Evolutionary conservation across 495 filamentous ascomycete genomes (phyloP).

Genomic region (Gamarada debralockiae): DNA sequence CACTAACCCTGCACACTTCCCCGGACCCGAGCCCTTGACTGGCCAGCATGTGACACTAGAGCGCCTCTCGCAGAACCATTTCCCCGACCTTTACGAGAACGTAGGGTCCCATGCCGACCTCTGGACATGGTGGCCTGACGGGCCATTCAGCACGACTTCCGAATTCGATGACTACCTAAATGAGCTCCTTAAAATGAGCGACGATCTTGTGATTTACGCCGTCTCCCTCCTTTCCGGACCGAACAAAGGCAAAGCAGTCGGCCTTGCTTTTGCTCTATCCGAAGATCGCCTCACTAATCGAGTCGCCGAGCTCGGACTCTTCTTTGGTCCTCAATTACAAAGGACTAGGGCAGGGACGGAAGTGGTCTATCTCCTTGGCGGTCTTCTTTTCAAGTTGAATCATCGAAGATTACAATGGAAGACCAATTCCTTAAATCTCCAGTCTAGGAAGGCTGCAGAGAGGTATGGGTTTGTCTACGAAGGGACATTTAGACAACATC

Average conservation of each 20-base stretch:
- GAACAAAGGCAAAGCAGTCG: constrained; percentile 12
- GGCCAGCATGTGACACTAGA: constrained; percentile 10
- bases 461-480: constrained; percentile 12
- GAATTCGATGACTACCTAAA: constrained; percentile 6
- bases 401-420: constrained; percentile 12
- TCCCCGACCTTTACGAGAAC: constrained; percentile 10
- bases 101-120: constrained; percentile 9
- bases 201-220: constrained; percentile 9
- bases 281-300: constrained; percentile 10
- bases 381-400: constrained; percentile 11
- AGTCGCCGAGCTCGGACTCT: constrained; percentile 13
- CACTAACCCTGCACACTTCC: constrained; percentile 9
- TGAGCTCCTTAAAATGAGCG: constrained; percentile 2
- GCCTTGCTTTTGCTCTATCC: constrained; percentile 10
- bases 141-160: constrained; percentile 8
- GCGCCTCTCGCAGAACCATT: constrained; percentile 8
- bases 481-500: constrained; percentile 13
- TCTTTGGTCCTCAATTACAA: constrained; percentile 9
- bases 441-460: constrained; percentile 13
- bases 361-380: constrained; percentile 6
- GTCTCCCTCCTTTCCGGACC: constrained; percentile 7
- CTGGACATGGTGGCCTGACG: constrained; percentile 12
- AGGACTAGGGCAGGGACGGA: constrained; percentile 12
- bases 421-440: constrained; percentile 14
- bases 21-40: constrained; percentile 11